Conservation (phyloP, 768 basidiomycete species). For the Gloeopeniophorella convolvens region DNA sequence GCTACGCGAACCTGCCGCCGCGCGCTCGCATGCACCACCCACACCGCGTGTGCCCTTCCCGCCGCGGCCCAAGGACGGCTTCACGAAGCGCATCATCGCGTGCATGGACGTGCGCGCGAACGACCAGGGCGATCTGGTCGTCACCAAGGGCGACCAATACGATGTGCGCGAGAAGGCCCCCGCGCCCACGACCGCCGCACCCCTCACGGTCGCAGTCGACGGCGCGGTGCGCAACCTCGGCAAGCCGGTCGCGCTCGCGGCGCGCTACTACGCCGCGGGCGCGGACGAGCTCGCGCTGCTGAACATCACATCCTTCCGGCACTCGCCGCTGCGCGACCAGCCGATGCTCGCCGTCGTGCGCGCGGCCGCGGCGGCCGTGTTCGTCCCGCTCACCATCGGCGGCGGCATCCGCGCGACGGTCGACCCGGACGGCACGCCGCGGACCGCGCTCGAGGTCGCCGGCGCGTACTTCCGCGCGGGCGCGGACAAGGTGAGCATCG, state of each 20-base stretch:
- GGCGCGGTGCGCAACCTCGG: slow-evolving; percentile 93
- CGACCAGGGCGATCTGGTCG: slow-evolving; percentile 93
- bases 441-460: slow-evolving; percentile 88
- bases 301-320: slow-evolving; percentile 99
- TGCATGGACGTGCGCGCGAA: slow-evolving; percentile 98
- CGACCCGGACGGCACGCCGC: slow-evolving; percentile 90
- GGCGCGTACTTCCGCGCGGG: slow-evolving; percentile 95
- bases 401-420: slow-evolving; percentile 95
- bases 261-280: slow-evolving; percentile 77
- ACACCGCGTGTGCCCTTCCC: slow-evolving; percentile 30
- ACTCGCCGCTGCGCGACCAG: slow-evolving; percentile 91
- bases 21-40: slow-evolving; percentile 32
- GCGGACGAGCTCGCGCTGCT: slow-evolving; percentile 97
- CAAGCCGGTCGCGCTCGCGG: slow-evolving; percentile 89
- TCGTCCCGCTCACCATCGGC: slow-evolving; percentile 97
- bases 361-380: slow-evolving; percentile 81
- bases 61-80: slow-evolving; percentile 48
- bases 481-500: slow-evolving; percentile 98
- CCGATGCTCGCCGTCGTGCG: slow-evolving; percentile 97
- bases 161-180: slow-evolving; percentile 81
- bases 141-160: slow-evolving; percentile 99
- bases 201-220: slow-evolving; percentile 37
- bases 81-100: slow-evolving; percentile 93
- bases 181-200: background rate
- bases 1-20: slow-evolving; percentile 53